Evolutionary conservation across 345 rosid species (phyloP).

Genomic region (Litchi chinensis): DNA sequence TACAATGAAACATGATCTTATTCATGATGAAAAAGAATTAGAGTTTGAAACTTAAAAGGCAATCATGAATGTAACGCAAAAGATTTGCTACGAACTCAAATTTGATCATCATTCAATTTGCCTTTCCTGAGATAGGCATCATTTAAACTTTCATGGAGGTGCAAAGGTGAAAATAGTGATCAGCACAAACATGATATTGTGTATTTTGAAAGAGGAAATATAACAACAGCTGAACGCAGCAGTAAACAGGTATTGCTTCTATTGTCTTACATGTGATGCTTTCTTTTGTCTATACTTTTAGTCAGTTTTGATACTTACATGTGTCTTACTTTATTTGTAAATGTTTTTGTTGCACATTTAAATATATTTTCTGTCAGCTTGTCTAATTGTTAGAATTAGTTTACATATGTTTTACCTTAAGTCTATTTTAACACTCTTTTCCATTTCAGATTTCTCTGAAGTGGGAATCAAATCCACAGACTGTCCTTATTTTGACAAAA

Average conservation of each 20-base stretch:
- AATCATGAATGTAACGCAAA: background rate
- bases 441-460: slow-evolving; percentile 82
- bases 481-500: slow-evolving; percentile 86
- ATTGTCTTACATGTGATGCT: slow-evolving; percentile 9
- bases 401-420: slow-evolving; percentile 12
- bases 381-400: background rate
- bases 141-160: slow-evolving; percentile 95
- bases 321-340: background rate
- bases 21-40: background rate
- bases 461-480: slow-evolving; percentile 93
- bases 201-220: slow-evolving; percentile 93
- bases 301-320: background rate
- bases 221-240: slow-evolving; percentile 87
- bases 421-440: slow-evolving; percentile 30
- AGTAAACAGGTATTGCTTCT: slow-evolving; percentile 75
- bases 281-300: background rate
- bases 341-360: background rate
- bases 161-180: slow-evolving; percentile 80
- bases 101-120: slow-evolving; percentile 20
- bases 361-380: background rate
- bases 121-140: slow-evolving; percentile 70
- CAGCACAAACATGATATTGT: slow-evolving; percentile 95
- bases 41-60: background rate
- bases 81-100: slow-evolving; percentile 15
- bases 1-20: background rate